These are phyloP conservation scores for Aspergillus sp. DNA, from an alignment of 2,329 filamentous ascomycete genomes.

Conservation along the genomic window DNA sequence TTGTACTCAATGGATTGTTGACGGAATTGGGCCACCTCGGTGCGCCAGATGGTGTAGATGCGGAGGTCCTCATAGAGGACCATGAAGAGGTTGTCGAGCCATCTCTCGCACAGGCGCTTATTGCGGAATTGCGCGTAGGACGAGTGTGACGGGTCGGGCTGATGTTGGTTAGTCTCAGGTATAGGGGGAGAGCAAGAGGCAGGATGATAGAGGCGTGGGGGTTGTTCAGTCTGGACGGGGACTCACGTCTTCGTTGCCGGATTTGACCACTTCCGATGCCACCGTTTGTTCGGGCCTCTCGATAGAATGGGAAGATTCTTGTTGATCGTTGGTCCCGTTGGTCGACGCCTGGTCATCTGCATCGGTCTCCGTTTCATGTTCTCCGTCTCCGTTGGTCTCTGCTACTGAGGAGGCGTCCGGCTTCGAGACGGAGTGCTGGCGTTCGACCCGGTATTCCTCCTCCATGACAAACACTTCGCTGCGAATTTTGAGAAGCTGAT, in stretches of 20 bases:
- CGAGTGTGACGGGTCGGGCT: slow-evolving; percentile 66
- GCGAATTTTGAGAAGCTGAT: slow-evolving; percentile 87
- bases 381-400: slow-evolving; percentile 37
- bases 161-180: slow-evolving; percentile 1
- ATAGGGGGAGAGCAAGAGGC: too few species aligned
- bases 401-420: slow-evolving; percentile 20
- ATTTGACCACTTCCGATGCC: slow-evolving; percentile 73
- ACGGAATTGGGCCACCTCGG: slow-evolving; percentile 92
- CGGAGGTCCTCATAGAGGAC: slow-evolving; percentile 96
- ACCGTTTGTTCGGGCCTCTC: slow-evolving; percentile 80
- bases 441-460: slow-evolving; percentile 90
- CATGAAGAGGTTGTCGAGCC: slow-evolving; percentile 99
- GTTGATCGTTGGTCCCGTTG: slow-evolving; percentile 31
- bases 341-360: slow-evolving; percentile 29
- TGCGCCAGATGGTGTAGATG: slow-evolving; percentile 99
- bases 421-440: slow-evolving; percentile 34
- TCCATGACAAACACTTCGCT: slow-evolving; percentile 99
- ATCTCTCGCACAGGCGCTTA: slow-evolving; percentile 94
- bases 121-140: slow-evolving; percentile 91
- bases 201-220: neutral
- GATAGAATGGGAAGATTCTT: slow-evolving; percentile 46
- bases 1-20: slow-evolving; percentile 94
- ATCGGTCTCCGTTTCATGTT: slow-evolving; percentile 28
- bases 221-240: neutral
- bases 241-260: slow-evolving; percentile 69